phyloP scores from a whole-genome alignment of 2,329 filamentous ascomycete genomes.

The Colletotrichum somersetense region DNA sequence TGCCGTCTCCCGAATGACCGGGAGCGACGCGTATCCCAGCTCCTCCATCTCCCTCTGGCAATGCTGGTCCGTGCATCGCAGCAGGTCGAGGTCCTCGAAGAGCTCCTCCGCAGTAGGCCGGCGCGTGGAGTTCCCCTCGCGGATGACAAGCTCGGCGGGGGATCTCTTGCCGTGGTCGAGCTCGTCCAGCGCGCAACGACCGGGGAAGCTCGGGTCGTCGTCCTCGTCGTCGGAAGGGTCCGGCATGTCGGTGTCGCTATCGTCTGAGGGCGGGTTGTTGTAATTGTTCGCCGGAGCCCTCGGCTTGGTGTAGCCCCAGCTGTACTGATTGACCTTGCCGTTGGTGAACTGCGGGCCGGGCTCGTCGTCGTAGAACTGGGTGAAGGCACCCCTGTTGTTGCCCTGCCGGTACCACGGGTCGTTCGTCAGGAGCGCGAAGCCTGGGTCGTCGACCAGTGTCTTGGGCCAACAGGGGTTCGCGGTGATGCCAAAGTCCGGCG shows the following conservation, averaged over 20 bases:
- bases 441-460: slow-evolving; percentile 40
- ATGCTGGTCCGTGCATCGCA: slow-evolving; percentile 4
- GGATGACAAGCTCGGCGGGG: not conserved
- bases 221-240: not conserved
- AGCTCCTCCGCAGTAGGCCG: slow-evolving; percentile 24
- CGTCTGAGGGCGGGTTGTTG: not conserved
- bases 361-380: not conserved
- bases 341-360: slow-evolving; percentile 11
- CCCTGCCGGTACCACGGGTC: slow-evolving; percentile 41
- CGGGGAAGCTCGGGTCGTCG: slow-evolving; percentile 3
- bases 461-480: slow-evolving; percentile 44
- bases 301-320: slow-evolving; percentile 12
- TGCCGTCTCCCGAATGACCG: slow-evolving; percentile 5
- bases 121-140: slow-evolving; percentile 33
- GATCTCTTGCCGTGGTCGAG: not conserved
- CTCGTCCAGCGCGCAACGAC: not conserved
- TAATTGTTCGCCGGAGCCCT: not conserved
- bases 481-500: slow-evolving; percentile 38
- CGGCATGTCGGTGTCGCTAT: not conserved
- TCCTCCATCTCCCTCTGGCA: slow-evolving; percentile 13
- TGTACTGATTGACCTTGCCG: slow-evolving; percentile 15
- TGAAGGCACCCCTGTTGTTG: not conserved
- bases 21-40: slow-evolving; percentile 2
- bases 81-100: slow-evolving; percentile 1
- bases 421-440: slow-evolving; percentile 42